A percentile compares a stretch with the other conserved stretches of the same genome.
These are phyloP conservation scores for Graphilbum sp. DNA, from an alignment of 2,329 filamentous ascomycete genomes.

Conservation along the genomic window DNA sequence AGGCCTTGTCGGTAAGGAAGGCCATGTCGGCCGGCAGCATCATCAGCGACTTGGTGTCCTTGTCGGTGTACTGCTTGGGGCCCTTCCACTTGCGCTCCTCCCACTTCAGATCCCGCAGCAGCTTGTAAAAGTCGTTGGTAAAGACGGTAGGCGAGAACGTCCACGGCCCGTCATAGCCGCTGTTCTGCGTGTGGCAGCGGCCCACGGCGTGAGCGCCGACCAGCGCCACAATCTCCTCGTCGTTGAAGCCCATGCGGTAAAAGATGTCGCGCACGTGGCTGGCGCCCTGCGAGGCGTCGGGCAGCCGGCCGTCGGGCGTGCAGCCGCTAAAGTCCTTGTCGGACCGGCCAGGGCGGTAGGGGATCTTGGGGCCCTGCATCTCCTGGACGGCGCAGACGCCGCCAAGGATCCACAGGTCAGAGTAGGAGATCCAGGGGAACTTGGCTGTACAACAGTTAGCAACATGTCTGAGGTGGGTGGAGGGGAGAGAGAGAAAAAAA, in stretches of 20 bases:
- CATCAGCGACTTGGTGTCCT: constrained; percentile 77
- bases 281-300: constrained; percentile 55
- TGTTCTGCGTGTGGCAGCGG: constrained; percentile 74
- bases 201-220: constrained; percentile 74
- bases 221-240: constrained; percentile 89
- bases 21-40: constrained; percentile 92
- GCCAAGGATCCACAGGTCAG: constrained; percentile 87
- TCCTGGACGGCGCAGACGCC: constrained; percentile 84
- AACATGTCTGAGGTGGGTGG: background rate
- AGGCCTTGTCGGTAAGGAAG: constrained; percentile 73
- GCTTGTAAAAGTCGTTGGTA: constrained; percentile 88
- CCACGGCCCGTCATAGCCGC: constrained; percentile 80
- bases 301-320: constrained; percentile 79
- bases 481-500: background rate
- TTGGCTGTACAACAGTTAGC: constrained; percentile 20
- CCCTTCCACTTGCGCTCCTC: constrained; percentile 81
- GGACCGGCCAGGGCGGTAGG: constrained; percentile 71
- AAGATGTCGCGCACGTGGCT: constrained; percentile 86
- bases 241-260: constrained; percentile 92
- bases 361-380: constrained; percentile 77
- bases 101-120: constrained; percentile 89
- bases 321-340: constrained; percentile 71
- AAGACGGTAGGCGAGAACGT: constrained; percentile 80
- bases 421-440: constrained; percentile 93
- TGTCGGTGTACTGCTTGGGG: constrained; percentile 80